Conservation (phyloP, 371 early-diverging fungal species). For the Circinella umbellata region DNA sequence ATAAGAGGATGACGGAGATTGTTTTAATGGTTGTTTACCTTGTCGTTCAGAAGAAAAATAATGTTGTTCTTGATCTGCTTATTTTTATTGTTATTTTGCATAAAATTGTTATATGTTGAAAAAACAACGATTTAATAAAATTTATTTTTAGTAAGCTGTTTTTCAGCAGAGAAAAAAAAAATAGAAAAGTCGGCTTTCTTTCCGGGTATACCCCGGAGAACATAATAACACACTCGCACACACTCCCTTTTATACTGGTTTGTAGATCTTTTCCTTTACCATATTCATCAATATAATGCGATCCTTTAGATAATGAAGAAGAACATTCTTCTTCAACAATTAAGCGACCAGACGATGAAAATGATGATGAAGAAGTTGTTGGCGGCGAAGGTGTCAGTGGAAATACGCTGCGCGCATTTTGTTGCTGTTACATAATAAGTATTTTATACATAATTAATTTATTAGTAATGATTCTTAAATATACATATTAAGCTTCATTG, state of each 20-base stretch:
- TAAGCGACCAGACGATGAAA: background rate
- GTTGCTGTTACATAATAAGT: background rate
- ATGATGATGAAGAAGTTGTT: background rate
- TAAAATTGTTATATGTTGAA: background rate
- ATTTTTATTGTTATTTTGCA: background rate
- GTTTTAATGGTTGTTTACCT: constrained; percentile 2
- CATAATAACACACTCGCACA: no score
- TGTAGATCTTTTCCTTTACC: no score
- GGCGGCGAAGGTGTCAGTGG: constrained; percentile 5
- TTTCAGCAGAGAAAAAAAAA: background rate
- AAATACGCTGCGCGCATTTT: background rate
- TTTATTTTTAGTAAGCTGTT: background rate
- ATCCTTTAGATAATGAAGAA: no score
- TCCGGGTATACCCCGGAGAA: background rate
- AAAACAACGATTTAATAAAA: background rate
- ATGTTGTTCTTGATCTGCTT: no score
- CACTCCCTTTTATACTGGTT: no score
- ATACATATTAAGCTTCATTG: no score
- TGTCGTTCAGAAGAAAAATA: background rate
- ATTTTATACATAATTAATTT: background rate
- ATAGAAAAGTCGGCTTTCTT: background rate
- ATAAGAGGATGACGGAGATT: constrained; percentile 6
- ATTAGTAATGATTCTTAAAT: background rate
- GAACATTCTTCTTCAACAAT: background rate
- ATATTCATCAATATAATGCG: no score